Conservation (phyloP, 345 rosid genomes). For the Brassica cretica region DNA sequence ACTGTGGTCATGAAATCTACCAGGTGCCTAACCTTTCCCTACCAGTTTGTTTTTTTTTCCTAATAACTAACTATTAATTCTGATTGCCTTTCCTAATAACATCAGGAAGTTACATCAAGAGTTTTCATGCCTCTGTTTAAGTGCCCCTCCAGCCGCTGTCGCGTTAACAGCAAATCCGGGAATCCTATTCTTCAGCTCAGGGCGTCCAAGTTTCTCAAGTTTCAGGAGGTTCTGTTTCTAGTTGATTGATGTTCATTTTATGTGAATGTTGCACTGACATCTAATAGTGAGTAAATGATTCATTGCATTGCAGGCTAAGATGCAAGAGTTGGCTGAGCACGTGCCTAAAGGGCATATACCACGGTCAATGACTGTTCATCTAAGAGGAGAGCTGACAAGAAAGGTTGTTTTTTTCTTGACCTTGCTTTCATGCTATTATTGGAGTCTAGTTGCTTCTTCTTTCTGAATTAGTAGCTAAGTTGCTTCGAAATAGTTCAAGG, state of each 20-base stretch:
- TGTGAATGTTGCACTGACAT: conserved; percentile 13
- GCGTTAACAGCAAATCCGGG: conserved; percentile 62
- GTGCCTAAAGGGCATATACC: conserved; percentile 99
- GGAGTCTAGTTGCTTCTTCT: conserved; percentile 13
- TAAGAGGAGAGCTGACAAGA: conserved; percentile 97
- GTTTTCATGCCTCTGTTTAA: conserved; percentile 92
- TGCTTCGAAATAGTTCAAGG: not conserved
- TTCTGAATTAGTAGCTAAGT: not conserved
- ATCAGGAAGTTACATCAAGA: conserved; percentile 88
- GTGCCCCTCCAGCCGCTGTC: conserved; percentile 81
- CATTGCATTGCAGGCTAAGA: conserved; percentile 72
- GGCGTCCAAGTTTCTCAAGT: conserved; percentile 94
- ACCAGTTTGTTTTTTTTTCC: no score
- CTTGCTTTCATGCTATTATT: conserved; percentile 14
- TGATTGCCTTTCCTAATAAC: conserved; percentile 20
- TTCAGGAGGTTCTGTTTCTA: conserved; percentile 75
- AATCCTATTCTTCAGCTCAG: conserved; percentile 95
- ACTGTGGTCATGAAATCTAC: conserved; percentile 95
- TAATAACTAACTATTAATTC: not conserved
- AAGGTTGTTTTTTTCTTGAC: conserved; percentile 55
- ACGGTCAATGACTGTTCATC: conserved; percentile 90
- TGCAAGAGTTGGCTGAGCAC: conserved; percentile 98
- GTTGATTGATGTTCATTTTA: conserved; percentile 10
- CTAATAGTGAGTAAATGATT: not conserved
- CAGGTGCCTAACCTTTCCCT: conserved; percentile 69